These are phyloP conservation scores for Pleurotus eryngii DNA, from an alignment of 768 basidiomycete genomes.

Conservation along the genomic window DNA sequence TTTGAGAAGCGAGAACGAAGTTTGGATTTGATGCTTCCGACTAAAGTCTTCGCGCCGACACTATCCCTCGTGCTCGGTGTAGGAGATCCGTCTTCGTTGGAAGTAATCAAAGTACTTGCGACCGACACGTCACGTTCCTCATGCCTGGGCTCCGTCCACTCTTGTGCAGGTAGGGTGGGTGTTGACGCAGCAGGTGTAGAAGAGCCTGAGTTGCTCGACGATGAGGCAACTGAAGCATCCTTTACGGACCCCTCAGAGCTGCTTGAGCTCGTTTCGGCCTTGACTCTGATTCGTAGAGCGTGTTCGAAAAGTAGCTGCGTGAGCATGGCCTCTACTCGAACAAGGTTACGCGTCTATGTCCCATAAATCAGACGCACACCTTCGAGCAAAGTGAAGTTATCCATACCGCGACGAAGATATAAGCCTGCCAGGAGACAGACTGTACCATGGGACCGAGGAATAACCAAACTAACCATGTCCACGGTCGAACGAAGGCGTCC, in stretches of 20 bases:
- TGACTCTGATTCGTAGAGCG: slow-evolving; percentile 48
- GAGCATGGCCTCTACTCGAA: slow-evolving; percentile 19
- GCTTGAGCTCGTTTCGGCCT: slow-evolving; percentile 23
- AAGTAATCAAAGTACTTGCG: neutral
- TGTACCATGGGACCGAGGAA: slow-evolving; percentile 35
- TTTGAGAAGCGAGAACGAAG: neutral
- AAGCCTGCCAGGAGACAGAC: slow-evolving; percentile 39
- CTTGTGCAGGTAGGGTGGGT: neutral
- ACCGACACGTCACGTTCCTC: neutral
- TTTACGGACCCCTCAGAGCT: neutral
- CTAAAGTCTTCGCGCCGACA: neutral
- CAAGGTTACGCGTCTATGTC: slow-evolving; percentile 19
- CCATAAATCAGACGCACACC: too few species aligned
- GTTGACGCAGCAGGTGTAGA: neutral
- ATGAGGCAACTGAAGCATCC: slow-evolving; percentile 5
- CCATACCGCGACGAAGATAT: slow-evolving; percentile 39
- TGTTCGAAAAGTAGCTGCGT: slow-evolving; percentile 24
- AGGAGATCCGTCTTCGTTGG: too few species aligned
- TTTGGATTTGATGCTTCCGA: neutral
- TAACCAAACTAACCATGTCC: slow-evolving; percentile 46
- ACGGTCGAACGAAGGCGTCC: slow-evolving; percentile 41
- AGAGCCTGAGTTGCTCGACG: neutral
- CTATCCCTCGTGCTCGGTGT: neutral
- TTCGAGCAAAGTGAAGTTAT: neutral
- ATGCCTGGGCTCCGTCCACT: neutral